Evolutionary conservation across 228 moss, liverwort and hornwort genomes (phyloP).

Genomic region (Sphagnum magellanicum): DNA sequence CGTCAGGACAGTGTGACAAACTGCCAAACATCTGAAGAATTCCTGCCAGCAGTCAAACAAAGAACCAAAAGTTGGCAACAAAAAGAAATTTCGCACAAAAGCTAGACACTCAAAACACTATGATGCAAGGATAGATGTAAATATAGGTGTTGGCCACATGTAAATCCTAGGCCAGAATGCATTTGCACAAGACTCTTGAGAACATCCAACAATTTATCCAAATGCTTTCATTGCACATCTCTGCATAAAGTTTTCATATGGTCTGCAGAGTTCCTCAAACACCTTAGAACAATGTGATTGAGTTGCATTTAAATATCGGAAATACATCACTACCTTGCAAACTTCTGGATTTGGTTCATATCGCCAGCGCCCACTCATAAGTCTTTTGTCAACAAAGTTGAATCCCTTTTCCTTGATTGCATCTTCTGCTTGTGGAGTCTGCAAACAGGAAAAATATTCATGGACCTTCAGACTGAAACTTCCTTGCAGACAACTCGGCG

Average conservation of each 20-base stretch:
- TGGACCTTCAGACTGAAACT: not conserved
- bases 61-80: not conserved
- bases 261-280: too few species aligned
- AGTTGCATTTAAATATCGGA: too few species aligned
- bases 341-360: constrained; percentile 54
- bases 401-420: constrained; percentile 80
- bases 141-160: too few species aligned
- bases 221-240: too few species aligned
- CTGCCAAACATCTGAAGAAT: constrained; percentile 88
- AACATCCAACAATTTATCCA: too few species aligned
- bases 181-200: too few species aligned
- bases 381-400: constrained; percentile 84
- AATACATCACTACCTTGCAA: constrained; percentile 35
- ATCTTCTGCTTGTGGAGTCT: constrained; percentile 58
- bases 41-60: constrained; percentile 40
- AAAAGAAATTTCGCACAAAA: too few species aligned
- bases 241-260: too few species aligned
- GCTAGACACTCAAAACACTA: not conserved
- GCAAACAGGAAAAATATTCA: constrained; percentile 3
- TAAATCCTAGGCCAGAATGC: too few species aligned
- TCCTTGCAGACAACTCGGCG: too few species aligned
- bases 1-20: constrained; percentile 91
- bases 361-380: constrained; percentile 93
- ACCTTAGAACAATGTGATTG: too few species aligned
- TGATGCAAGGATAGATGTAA: too few species aligned